A percentile compares a stretch with the other conserved stretches of the same genome.
Evolutionary conservation across 2,329 filamentous ascomycete genomes (phyloP).

Genomic region (Exserohilum turcica): DNA sequence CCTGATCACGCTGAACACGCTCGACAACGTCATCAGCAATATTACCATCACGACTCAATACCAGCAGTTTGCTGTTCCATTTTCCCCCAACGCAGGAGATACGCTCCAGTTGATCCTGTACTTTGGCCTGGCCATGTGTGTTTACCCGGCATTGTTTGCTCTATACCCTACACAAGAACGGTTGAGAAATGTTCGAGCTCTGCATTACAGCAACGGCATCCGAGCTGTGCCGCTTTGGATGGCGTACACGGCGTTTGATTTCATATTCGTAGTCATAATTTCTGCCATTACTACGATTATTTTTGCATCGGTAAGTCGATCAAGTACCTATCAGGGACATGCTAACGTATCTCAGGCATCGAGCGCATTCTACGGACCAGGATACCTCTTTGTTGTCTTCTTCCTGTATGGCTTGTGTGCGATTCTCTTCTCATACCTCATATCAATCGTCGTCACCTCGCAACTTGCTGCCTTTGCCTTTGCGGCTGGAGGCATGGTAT

Average conservation of each 20-base stretch:
- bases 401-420: constrained; percentile 80
- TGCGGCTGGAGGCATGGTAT: constrained; percentile 74
- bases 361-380: constrained; percentile 74
- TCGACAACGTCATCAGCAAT: constrained; percentile 76
- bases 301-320: constrained; percentile 61
- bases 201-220: constrained; percentile 93
- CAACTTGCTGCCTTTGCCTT: constrained; percentile 86
- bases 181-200: constrained; percentile 74
- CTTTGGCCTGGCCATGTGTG: constrained; percentile 76
- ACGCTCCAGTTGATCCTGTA: constrained; percentile 81
- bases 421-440: constrained; percentile 75
- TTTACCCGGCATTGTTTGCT: constrained; percentile 84
- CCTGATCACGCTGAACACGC: constrained; percentile 86
- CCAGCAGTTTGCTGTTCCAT: constrained; percentile 76
- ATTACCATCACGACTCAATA: constrained; percentile 73
- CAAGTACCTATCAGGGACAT: not conserved
- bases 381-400: constrained; percentile 81
- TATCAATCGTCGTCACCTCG: constrained; percentile 78
- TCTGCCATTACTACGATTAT: constrained; percentile 71
- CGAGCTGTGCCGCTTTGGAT: constrained; percentile 81
- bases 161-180: constrained; percentile 88
- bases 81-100: constrained; percentile 69
- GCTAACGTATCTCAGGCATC: constrained; percentile 51
- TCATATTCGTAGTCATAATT: constrained; percentile 70
- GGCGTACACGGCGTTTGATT: constrained; percentile 82